A percentile compares a stretch with the other conserved stretches of the same genome.
phyloP scores from a whole-genome alignment of 2,329 filamentous ascomycete genomes.

The Ascochyta koolunga region DNA sequence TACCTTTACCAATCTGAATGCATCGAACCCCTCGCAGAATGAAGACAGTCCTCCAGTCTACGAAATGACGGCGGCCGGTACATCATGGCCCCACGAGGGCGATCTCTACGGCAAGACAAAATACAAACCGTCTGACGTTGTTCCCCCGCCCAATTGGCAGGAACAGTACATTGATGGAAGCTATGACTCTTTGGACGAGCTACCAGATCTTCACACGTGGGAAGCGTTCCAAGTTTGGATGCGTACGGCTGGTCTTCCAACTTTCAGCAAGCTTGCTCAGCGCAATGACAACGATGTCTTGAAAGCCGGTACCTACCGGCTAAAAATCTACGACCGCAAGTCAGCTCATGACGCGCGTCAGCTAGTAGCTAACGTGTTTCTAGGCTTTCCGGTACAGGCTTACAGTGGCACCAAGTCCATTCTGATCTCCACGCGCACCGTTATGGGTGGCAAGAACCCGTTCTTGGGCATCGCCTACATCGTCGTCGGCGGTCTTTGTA shows the following conservation, averaged over 20 bases:
- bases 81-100: conserved; percentile 86
- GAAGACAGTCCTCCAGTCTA: conserved; percentile 60
- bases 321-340: conserved; percentile 81
- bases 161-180: conserved; percentile 67
- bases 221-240: conserved; percentile 98
- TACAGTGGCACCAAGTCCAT: conserved; percentile 91
- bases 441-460: conserved; percentile 93
- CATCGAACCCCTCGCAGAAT: conserved; percentile 59
- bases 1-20: conserved; percentile 72
- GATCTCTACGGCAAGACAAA: conserved; percentile 75
- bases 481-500: conserved; percentile 90
- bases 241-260: conserved; percentile 91
- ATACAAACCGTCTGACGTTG: conserved; percentile 69
- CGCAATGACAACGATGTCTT: conserved; percentile 77
- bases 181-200: conserved; percentile 67
- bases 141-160: conserved; percentile 87
- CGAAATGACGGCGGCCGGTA: conserved; percentile 75
- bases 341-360: conserved; percentile 26
- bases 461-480: conserved; percentile 97
- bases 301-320: conserved; percentile 72
- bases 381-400: conserved; percentile 78
- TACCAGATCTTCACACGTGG: conserved; percentile 75
- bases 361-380: conserved; percentile 28
- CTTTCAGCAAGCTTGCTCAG: conserved; percentile 91
- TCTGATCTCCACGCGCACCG: conserved; percentile 84